phyloP scores from a whole-genome alignment of 2,329 filamentous ascomycete species.

The Xylaria sp. region DNA sequence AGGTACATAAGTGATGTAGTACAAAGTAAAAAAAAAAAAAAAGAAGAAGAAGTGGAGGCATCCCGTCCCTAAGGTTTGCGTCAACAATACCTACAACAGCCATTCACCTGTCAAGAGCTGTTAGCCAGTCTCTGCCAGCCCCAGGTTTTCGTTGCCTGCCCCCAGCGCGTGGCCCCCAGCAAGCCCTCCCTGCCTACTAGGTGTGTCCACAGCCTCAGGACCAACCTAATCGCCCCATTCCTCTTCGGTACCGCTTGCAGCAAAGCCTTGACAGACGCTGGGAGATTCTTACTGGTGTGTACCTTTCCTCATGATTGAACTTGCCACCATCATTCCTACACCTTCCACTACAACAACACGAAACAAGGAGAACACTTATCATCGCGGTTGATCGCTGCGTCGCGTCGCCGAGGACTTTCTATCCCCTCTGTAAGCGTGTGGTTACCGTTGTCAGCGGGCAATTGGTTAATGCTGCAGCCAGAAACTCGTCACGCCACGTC shows the following conservation, averaged over 20 bases:
- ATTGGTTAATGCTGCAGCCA: constrained; percentile 47
- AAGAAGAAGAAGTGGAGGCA: neutral
- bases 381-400: constrained; percentile 36
- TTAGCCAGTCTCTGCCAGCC: constrained; percentile 31
- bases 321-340: constrained; percentile 38
- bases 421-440: constrained; percentile 38
- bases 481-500: constrained; percentile 42
- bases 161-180: constrained; percentile 14
- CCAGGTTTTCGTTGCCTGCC: constrained; percentile 36
- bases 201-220: constrained; percentile 30
- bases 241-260: constrained; percentile 41
- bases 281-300: constrained; percentile 35
- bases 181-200: constrained; percentile 28
- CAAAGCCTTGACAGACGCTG: constrained; percentile 34
- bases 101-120: constrained; percentile 27
- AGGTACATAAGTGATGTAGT: no score
- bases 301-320: constrained; percentile 29
- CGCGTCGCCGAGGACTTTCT: constrained; percentile 35
- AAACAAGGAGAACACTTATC: constrained; percentile 29
- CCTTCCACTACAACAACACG: constrained; percentile 35
- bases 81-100: neutral
- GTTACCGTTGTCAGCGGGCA: constrained; percentile 46
- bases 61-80: no score
- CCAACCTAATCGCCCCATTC: constrained; percentile 36
- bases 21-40: no score